Conservation (phyloP, 495 filamentous ascomycete genomes). For the Aspergillus indologenus region DNA sequence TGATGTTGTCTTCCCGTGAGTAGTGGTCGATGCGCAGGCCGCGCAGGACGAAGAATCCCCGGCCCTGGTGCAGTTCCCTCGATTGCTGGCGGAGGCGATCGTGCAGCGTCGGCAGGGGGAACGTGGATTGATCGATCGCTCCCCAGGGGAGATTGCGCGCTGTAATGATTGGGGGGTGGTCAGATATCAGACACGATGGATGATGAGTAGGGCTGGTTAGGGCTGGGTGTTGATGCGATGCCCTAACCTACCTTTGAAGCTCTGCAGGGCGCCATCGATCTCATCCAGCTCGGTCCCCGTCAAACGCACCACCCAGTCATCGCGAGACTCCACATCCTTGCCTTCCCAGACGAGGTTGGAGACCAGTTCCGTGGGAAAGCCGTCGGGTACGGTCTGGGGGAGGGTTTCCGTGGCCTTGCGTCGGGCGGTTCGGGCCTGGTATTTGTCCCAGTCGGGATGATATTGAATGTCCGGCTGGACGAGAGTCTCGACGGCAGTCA, state of each 20-base stretch:
- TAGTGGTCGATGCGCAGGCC: constrained; percentile 47
- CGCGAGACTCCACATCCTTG: constrained; percentile 42
- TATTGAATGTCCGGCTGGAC: constrained; percentile 53
- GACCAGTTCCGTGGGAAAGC: constrained; percentile 47
- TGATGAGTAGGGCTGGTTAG: neutral
- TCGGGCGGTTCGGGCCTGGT: constrained; percentile 46
- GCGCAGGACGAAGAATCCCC: constrained; percentile 56
- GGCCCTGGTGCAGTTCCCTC: constrained; percentile 46
- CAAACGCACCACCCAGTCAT: constrained; percentile 52
- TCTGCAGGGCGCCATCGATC: constrained; percentile 50
- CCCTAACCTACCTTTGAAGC: constrained; percentile 48
- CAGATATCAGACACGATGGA: too few species aligned
- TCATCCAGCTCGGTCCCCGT: constrained; percentile 49
- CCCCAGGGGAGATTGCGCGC: neutral
- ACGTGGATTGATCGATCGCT: constrained; percentile 1
- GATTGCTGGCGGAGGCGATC: constrained; percentile 43
- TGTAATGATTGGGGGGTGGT: neutral
- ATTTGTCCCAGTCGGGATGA: constrained; percentile 54
- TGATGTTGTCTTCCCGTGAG: constrained; percentile 49
- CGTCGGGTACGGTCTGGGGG: constrained; percentile 42
- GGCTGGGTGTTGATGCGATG: neutral
- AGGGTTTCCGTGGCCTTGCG: constrained; percentile 43
- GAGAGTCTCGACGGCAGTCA: constrained; percentile 28
- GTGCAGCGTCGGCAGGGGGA: constrained; percentile 36
- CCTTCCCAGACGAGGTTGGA: constrained; percentile 60